phyloP scores from a whole-genome alignment of 2,329 filamentous ascomycete species.

The Colletotrichum lindemuthianum region DNA sequence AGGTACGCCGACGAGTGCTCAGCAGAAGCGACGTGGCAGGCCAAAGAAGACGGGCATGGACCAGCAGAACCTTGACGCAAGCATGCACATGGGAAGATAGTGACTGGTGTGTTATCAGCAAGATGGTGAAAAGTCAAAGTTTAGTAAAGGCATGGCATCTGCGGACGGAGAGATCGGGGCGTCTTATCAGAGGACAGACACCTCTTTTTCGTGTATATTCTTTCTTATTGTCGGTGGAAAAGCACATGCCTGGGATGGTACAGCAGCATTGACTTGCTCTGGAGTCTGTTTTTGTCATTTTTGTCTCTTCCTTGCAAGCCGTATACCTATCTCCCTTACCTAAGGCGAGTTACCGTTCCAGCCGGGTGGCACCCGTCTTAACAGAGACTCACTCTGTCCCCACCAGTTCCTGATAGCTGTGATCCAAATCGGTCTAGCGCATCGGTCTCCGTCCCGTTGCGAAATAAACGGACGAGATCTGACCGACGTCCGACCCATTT shows the following conservation, averaged over 20 bases:
- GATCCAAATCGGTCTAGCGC: background rate
- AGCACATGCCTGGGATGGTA: slow-evolving; percentile 17
- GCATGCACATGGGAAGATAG: slow-evolving; percentile 27
- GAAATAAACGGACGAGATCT: slow-evolving; percentile 25
- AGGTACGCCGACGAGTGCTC: slow-evolving; percentile 17
- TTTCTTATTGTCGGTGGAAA: slow-evolving; percentile 21
- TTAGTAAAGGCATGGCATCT: background rate
- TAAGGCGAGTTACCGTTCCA: no score
- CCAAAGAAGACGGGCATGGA: slow-evolving; percentile 34
- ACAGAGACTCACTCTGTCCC: slow-evolving; percentile 19
- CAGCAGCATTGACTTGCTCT: slow-evolving; percentile 26
- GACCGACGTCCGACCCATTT: slow-evolving; percentile 18
- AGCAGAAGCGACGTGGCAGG: slow-evolving; percentile 34
- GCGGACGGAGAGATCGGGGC: slow-evolving; percentile 25
- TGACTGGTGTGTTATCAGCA: background rate
- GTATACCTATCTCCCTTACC: no score
- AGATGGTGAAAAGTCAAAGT: background rate
- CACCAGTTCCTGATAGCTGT: slow-evolving; percentile 21
- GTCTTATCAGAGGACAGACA: slow-evolving; percentile 18
- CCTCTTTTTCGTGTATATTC: background rate
- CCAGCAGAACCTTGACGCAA: slow-evolving; percentile 23
- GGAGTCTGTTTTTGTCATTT: slow-evolving; percentile 17
- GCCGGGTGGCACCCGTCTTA: slow-evolving; percentile 10
- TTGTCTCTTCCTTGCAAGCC: background rate
- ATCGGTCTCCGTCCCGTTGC: background rate